Evolutionary conservation across 2,329 filamentous ascomycete species (phyloP), one percentile per base, ranked within the genome.

Genomic region (Aspergillus amoenus): DNA sequence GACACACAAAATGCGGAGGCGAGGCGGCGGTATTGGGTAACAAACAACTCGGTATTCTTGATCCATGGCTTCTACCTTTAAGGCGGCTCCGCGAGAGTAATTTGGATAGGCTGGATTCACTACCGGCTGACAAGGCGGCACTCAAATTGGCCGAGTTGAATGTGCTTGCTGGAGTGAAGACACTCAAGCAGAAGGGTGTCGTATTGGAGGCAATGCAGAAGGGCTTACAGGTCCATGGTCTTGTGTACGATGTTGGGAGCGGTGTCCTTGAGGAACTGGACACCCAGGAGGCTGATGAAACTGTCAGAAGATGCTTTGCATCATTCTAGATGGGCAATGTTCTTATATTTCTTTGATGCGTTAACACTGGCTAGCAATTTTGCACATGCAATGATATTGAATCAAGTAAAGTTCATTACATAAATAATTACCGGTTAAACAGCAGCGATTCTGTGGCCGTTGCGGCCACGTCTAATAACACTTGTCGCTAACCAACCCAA

Each of bases 121-220:
- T 85, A 46, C 62, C 70, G 15, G 63, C 71, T 39, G 76, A 80
- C 52, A 80, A 81, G 48, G 81, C 84, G 48, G 80, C 80, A 1
- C 73, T 83, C 11, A 85, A 85, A 63, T 76, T 96, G 60, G 88
- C 88, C 5, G 89, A 93, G 78, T 76, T 93, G 67, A 94, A 94
- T 70, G 89, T 95, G 17, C 79, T 85, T 64, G 79, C 82, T 34
- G 88, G 89, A 22, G 79, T 93, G 57, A 79, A 85, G 64, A 82
- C 85, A 18, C 74, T 94, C 56, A 83, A 87, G 78, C 81, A 85
- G 69, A 92, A 91, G 73, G 79, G 81, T 49, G 82, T 84, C 22
- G 82, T 95, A 30, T 81, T 86, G 66, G 87, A 90, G 60, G 90
- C 89, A 24, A 84, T 92, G 62, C 86, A 91, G 66, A 80, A 89